A percentile compares a stretch with the other conserved stretches of the same genome.
phyloP scores from a whole-genome alignment of 345 rosid species.

The Microcos paniculata region DNA sequence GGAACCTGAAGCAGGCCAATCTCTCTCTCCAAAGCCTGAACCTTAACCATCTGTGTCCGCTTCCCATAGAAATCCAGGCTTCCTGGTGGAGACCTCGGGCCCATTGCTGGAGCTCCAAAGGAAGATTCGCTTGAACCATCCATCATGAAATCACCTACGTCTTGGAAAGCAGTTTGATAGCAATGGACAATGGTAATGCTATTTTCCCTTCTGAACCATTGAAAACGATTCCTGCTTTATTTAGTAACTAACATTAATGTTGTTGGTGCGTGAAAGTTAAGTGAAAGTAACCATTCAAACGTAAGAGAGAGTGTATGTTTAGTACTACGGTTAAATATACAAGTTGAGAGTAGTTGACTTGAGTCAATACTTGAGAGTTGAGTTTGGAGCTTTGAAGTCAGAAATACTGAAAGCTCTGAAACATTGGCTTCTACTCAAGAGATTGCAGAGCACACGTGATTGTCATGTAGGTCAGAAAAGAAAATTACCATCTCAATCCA shows the following conservation, averaged over 20 bases:
- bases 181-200: background rate
- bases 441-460: conserved; percentile 40
- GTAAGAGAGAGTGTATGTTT: background rate
- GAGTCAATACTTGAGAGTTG: background rate
- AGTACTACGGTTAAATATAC: background rate
- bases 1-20: conserved; percentile 42
- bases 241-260: background rate
- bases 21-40: conserved; percentile 50
- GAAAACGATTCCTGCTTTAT: background rate
- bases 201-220: background rate
- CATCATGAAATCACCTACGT: background rate
- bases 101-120: conserved; percentile 12
- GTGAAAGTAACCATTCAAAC: background rate
- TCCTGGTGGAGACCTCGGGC: conserved; percentile 44
- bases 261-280: background rate
- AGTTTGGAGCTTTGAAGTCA: background rate
- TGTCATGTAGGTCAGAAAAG: conserved; percentile 10
- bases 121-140: conserved; percentile 23
- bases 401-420: background rate
- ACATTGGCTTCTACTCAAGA: background rate
- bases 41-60: conserved; percentile 41
- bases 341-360: background rate
- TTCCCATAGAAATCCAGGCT: conserved; percentile 44
- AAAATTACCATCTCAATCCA: background rate
- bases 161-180: background rate